Percentiles rank a stretch among this genome's conserved stretches.
Evolutionary conservation across 2,329 filamentous ascomycete genomes (phyloP).

Genomic region (Mycosphaerella sp.): DNA sequence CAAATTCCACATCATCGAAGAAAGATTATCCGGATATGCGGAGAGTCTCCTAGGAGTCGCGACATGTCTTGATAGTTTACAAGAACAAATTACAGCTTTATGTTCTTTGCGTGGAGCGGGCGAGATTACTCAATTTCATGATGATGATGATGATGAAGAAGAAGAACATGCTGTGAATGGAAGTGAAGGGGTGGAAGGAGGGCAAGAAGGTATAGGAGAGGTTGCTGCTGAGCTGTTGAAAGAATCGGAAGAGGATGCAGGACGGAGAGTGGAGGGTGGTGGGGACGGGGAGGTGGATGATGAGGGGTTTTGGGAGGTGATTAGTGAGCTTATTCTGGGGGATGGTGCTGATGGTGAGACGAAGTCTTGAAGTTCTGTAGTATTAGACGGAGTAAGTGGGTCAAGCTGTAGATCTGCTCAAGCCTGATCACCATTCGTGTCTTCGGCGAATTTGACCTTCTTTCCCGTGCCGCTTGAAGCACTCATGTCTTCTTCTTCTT

Average conservation of each 20-base stretch:
- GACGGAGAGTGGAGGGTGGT: neutral
- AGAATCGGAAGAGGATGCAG: neutral
- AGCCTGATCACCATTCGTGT: neutral
- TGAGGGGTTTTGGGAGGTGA: neutral
- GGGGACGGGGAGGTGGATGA: neutral
- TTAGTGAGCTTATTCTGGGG: conserved; percentile 1
- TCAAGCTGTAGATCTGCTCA: neutral
- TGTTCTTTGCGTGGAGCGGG: no score
- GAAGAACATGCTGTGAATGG: no score
- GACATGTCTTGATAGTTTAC: conserved; percentile 1
- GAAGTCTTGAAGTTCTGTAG: neutral
- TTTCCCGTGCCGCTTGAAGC: conserved; percentile 20
- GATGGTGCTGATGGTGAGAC: neutral
- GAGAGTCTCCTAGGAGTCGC: neutral
- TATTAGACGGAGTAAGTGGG: neutral
- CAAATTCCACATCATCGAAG: neutral
- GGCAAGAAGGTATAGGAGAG: no score
- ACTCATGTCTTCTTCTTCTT: conserved; percentile 7
- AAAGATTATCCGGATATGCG: neutral
- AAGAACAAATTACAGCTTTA: neutral
- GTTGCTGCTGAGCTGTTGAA: no score
- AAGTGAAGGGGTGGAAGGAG: no score
- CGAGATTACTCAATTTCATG: no score
- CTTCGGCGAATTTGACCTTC: conserved; percentile 26
- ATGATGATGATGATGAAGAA: neutral